These are phyloP conservation scores for Polygonum aviculare DNA, from an alignment of 148 eudicot genomes.

Conservation along the genomic window DNA sequence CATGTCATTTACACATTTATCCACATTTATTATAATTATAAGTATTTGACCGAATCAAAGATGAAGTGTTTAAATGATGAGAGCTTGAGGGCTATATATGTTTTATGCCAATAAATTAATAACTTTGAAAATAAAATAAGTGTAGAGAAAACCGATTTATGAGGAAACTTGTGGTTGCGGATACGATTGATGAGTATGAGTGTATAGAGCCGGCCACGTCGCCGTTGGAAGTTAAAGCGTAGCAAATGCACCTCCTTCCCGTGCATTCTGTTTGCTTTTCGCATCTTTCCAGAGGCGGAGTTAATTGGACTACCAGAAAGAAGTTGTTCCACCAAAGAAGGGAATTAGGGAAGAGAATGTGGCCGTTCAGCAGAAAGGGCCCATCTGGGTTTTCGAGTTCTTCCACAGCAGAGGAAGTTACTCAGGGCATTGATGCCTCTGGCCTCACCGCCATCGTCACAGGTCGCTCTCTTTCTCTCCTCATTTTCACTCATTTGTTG, in stretches of 20 bases:
- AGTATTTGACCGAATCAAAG: no score
- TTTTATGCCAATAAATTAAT: no score
- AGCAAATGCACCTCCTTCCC: neutral
- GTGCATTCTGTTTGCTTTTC: neutral
- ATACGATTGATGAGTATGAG: neutral
- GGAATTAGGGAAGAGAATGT: constrained; percentile 21
- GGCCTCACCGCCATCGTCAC: constrained; percentile 60
- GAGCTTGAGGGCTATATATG: no score
- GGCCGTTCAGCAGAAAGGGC: constrained; percentile 56
- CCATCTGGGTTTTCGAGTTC: constrained; percentile 65
- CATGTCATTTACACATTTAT: no score
- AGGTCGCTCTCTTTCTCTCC: neutral
- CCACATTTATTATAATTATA: no score
- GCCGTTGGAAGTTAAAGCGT: neutral
- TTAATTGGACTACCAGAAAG: neutral
- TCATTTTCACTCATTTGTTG: neutral
- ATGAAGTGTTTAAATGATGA: no score
- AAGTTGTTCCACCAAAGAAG: neutral
- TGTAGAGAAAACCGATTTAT: no score
- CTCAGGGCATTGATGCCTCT: constrained; percentile 54
- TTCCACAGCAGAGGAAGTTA: constrained; percentile 68
- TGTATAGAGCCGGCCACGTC: neutral
- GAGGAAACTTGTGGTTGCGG: neutral
- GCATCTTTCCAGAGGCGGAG: neutral
- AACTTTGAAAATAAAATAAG: no score